Base-by-base conservation (phyloP, 2,329 filamentous ascomycete genomes). In the Blastomyces silverae region DNA sequence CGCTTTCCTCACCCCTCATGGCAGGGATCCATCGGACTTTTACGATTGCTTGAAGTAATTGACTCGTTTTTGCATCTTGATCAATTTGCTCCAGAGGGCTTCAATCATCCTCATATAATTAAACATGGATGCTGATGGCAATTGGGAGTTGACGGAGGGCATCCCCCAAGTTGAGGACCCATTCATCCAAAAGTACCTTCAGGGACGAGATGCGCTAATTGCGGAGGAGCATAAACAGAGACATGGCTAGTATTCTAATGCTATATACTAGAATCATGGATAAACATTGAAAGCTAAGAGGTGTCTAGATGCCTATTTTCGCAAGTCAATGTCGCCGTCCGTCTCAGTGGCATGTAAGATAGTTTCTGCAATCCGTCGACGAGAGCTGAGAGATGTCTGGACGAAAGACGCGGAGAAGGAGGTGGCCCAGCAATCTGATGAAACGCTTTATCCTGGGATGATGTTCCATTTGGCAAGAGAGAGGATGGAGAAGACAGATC, bases 391-490 rank as follows among this genome's bases (percentile, higher is more conserved):
- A 63, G 87, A 86, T 2, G 80, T 93, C 66, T 96, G 92, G 92
- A 91, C 87, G 11, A 81, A 85, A 39, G 83, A 86, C 57, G 85
- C 89, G 61, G 89, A 93, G 71, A 87, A 92, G 71, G 82, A 82
- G 55, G 79, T 85, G 64, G 79, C 79, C 31, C 13, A 3, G 39
- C 28, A 46, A 28, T 42, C 42, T 15, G 81, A 85, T 70, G 83
- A 85, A 66, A 85, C 86, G 69, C 80, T 93, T 61, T 91, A 89
- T 73, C 91, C 91, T 0, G 92, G 92, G 13, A 96, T 96, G 89
- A 94, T 96, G 89, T 97, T 96, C 77, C 87, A 85, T 50, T 82
- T 93, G 46, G 91, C 91, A 70, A 93, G 92, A 76, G 85, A 87
- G 22, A 85, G 86, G 44, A 95, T 96, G 86, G 90, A 96, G 77